Percentiles rank a stretch among this genome's conserved stretches.
Evolutionary conservation across 257 asterid genomes (phyloP).

Genomic region (Salvia splendens): DNA sequence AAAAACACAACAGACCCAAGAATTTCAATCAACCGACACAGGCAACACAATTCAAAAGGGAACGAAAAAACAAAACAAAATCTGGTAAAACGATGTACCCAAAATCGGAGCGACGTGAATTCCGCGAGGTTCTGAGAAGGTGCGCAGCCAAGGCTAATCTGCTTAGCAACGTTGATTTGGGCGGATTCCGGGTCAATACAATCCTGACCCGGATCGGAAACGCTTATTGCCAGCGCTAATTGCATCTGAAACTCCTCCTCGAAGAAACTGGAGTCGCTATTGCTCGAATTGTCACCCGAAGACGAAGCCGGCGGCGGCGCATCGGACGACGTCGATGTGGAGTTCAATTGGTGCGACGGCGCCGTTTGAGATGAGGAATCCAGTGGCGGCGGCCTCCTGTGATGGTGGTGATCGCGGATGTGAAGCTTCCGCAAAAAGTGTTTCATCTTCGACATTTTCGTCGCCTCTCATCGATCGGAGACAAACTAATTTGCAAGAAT

Average conservation of each 20-base stretch:
- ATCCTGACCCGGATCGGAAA: conserved; percentile 64
- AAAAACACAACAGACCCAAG: neutral
- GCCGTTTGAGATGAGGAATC: conserved; percentile 44
- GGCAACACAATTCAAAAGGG: neutral
- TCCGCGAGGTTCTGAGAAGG: conserved; percentile 68
- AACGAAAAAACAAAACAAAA: neutral
- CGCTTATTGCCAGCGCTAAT: conserved; percentile 97
- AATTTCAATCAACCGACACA: conserved; percentile 29
- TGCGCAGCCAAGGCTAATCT: conserved; percentile 86
- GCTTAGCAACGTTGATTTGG: conserved; percentile 85
- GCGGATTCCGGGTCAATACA: conserved; percentile 82
- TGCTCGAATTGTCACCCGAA: conserved; percentile 37
- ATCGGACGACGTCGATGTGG: conserved; percentile 39
- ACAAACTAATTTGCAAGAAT: conserved; percentile 22
- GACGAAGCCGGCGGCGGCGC: no score
- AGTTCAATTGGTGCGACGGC: conserved; percentile 36
- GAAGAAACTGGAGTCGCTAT: no score
- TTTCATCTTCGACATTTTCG: conserved; percentile 85
- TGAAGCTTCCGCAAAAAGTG: conserved; percentile 93
- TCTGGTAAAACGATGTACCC: conserved; percentile 52
- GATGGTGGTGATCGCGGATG: conserved; percentile 69
- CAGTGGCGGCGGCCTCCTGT: no score
- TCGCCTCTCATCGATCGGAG: conserved; percentile 47
- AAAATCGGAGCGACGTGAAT: conserved; percentile 70
- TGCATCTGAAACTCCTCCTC: conserved; percentile 99